Base-by-base conservation (phyloP, 2,329 filamentous ascomycete genomes). In the Lecanicillium sp. region DNA sequence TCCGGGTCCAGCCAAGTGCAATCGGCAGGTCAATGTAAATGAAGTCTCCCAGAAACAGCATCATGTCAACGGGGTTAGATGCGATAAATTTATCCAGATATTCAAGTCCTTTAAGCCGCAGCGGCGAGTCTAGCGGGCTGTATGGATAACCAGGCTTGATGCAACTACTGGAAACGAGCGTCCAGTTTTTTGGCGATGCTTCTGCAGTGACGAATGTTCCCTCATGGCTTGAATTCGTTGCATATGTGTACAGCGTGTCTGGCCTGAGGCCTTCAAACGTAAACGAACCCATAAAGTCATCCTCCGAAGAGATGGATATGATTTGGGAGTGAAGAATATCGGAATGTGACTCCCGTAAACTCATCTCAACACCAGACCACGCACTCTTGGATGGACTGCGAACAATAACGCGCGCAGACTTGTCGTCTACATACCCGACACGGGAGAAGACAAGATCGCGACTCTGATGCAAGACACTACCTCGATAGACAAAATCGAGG, bases 121-220 rank as follows among this genome's bases (percentile, higher is more conserved):
- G 67, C 0, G 82, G 74, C 57, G 86, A 81, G 11, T 75, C 68
- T 23, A 81, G 66, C 0, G 79, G 74, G 14, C 71, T 77, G 60
- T 87, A 86, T 0, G 83, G 83, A 39, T 86, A 83, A 44, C 81
- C 79, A 10, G 83, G 75, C 63, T 86, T 86, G 57, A 86, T 78
- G 62, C 83, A 87, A 58, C 81, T 84, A 2, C 79, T 81, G 15
- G 82, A 81, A 4, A 86, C 63, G 56, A 86, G 68, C 23, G 41
- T 55, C 79, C 79, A 6, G 68, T 63, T 9, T 62, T 66, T 15
- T 79, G 78, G 1, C 15, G 29, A 40, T 14, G 26, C 5, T 32
- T 15, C 30, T 10, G 81, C 75, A 0, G 83, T 86, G 4, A 66
- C 71, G 60, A 86, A 86, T n/a, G 67, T 72, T 5, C 83, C 83